These are phyloP conservation scores for Coemansia sp. DNA, from an alignment of 192 early-diverging fungal genomes.

Conservation along the genomic window DNA sequence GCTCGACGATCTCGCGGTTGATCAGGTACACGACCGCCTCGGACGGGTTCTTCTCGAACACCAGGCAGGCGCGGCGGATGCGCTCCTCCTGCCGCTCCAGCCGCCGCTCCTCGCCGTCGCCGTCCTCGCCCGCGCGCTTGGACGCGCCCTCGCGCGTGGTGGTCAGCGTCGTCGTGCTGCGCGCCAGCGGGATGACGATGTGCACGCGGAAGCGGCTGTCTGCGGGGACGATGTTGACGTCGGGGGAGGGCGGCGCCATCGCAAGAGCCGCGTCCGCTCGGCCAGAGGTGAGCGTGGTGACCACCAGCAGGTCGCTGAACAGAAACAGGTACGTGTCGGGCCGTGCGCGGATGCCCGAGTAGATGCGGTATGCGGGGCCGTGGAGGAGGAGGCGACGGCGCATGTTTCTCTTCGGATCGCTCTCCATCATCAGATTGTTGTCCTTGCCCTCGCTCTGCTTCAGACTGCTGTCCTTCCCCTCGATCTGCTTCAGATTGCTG, in stretches of 20 bases:
- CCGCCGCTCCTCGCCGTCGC: slow-evolving; percentile 48
- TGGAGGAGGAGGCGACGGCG: slow-evolving; percentile 46
- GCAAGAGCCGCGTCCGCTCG: background rate
- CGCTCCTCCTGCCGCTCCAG: slow-evolving; percentile 50
- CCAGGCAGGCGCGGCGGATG: slow-evolving; percentile 46
- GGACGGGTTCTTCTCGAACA: slow-evolving; percentile 54
- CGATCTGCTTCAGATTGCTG: too few relatives aligned
- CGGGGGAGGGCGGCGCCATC: slow-evolving; percentile 42
- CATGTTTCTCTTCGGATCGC: background rate
- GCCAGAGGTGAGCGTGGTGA: slow-evolving; percentile 24
- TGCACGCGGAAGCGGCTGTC: slow-evolving; percentile 45
- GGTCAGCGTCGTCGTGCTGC: slow-evolving; percentile 22
- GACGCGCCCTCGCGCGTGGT: slow-evolving; percentile 47
- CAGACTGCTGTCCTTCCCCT: too few relatives aligned
- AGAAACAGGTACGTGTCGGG: slow-evolving; percentile 56
- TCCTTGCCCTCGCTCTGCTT: too few relatives aligned
- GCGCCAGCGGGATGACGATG: slow-evolving; percentile 43
- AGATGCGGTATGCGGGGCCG: slow-evolving; percentile 50
- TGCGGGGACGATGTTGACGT: slow-evolving; percentile 18
- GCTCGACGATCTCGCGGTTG: slow-evolving; percentile 50
- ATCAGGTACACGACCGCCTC: slow-evolving; percentile 54
- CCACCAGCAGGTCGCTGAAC: slow-evolving; percentile 53
- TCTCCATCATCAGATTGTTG: too few relatives aligned
- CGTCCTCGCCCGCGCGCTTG: slow-evolving; percentile 46
- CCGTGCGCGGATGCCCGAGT: slow-evolving; percentile 39